Base-by-base conservation (phyloP, 352 stramenopile species). In the Phytophthora syringae region DNA sequence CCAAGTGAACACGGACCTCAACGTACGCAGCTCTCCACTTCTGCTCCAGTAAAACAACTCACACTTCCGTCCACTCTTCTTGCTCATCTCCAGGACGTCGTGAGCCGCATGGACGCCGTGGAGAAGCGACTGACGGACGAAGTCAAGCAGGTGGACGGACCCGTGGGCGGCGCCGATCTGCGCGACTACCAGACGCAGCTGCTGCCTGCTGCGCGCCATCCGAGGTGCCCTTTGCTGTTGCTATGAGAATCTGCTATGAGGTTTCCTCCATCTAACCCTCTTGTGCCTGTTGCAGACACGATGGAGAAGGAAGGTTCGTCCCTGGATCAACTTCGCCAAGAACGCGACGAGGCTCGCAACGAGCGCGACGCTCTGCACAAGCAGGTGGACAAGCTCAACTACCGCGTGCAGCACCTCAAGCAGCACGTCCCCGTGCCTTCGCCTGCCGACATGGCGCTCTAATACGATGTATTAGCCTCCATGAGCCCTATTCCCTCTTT, bases 361-460 rank as follows among this genome's bases (percentile, higher is more conserved):
- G 86, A 94, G 62, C 78, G 81, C 53, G 82, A 89, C 44, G 69
- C 66, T 15, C 69, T 92, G 7, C 64, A 84, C 60, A 90, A 89
- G 69, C 81, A 92, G 69, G 83, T 94, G 37, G 57, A 76, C 51
- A 94, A 94, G 64, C 82, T 94, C 64, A 88, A 81, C 67, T 94
- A 94, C 67, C 86, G 83, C 54, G 72, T 94, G 36, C 60, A 84
- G 24, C 86, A 94, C 55, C 77, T 94, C 27, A 87, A 89, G 72
- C 78, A 88, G 64, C 81, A 92, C 55, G 76, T 94, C 44, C 64
- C 62, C 1, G 70, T 88, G 56, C 72, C 80, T 40, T 52, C 63
- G 18, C 47, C 68, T 15, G 47, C 60, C 18, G 56, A 73, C 60
- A 72, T 69, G 56, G 25, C 58, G 56, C 61, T 68, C 16, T 67